Base-by-base conservation (phyloP, 805 yeast species). In the Myxozyma neotropica region DNA sequence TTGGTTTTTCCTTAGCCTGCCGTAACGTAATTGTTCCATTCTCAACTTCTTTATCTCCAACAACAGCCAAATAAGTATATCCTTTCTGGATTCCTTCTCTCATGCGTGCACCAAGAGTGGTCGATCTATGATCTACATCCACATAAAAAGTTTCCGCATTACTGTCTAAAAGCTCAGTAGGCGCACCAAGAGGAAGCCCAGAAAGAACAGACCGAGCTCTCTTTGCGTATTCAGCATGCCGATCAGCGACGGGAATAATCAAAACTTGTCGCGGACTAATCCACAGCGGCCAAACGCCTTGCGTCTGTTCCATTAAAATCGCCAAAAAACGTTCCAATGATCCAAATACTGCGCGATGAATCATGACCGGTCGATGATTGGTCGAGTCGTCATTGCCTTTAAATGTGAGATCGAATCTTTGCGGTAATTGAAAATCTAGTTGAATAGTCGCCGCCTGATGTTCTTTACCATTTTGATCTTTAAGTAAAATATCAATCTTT, bases 391-490 rank as follows among this genome's bases (percentile, higher is more conserved):
- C 61, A 81, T 87, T 77, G 83, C 85, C 82, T 78, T 88, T 87
- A 80, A 82, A 94, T 75, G 88, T 91, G 69, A 94, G 83, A 69
- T 88, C 96, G 73, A 94, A 94, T 78, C 99, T 87, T 70, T 82
- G 80, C 67, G 99, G 99, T 72, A 94, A 82, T 81, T 94, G 99
- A 96, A 93, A 94, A 78, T 94, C 99, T 73, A 94, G 83, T 81
- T 94, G 99, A 74, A 94, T 89, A 57, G 99, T 94, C 63, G 99
- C 99, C 82, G 98, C 93, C 79, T 94, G 99, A 79, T 89, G 94
- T 96, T 96, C 90, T 86, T 97, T 88, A 73, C 83, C 84, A 74
- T 91, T 81, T 48, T 97, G 96, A 75, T 94, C 99, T 67, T 92
- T 84, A 71, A 94, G 89, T 88, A 86, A 87, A 71, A 94, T 89